phyloP scores from a whole-genome alignment of 768 basidiomycete genomes.

The Lenzites betulinus region DNA sequence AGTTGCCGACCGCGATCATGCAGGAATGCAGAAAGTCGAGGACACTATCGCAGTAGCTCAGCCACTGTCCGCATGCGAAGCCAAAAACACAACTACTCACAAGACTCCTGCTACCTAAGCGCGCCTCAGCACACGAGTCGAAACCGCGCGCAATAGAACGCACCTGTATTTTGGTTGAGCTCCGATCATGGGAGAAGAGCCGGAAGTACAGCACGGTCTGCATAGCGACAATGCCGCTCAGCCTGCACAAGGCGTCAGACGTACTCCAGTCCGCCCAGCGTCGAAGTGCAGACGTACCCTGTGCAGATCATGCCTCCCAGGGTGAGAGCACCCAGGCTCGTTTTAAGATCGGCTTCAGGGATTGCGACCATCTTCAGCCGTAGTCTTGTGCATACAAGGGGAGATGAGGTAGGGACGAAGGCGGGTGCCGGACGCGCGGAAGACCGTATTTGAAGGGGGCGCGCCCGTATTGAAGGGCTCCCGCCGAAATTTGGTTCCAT shows the following conservation, averaged over 20 bases:
- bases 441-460: constrained; percentile 8
- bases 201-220: constrained; percentile 28
- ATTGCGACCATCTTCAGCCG: constrained; percentile 14
- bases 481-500: constrained; percentile 9
- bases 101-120: constrained; percentile 23
- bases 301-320: constrained; percentile 30
- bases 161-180: constrained; percentile 25
- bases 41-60: constrained; percentile 11
- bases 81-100: constrained; percentile 2
- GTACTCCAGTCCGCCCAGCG: neutral
- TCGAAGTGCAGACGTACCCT: constrained; percentile 16
- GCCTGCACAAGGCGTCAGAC: constrained; percentile 7
- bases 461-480: constrained; percentile 3
- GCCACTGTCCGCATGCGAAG: neutral
- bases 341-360: constrained; percentile 14
- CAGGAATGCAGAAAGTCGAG: constrained; percentile 29
- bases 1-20: constrained; percentile 26
- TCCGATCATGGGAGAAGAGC: constrained; percentile 23
- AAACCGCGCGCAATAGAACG: neutral
- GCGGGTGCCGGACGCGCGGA: neutral
- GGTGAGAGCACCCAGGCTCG: constrained; percentile 20
- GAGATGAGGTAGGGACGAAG: neutral
- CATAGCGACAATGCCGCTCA: constrained; percentile 31
- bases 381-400: constrained; percentile 9
- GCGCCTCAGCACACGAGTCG: neutral